Evolutionary conservation across 768 basidiomycete genomes (phyloP).

Genomic region (Mycena leptocephala): DNA sequence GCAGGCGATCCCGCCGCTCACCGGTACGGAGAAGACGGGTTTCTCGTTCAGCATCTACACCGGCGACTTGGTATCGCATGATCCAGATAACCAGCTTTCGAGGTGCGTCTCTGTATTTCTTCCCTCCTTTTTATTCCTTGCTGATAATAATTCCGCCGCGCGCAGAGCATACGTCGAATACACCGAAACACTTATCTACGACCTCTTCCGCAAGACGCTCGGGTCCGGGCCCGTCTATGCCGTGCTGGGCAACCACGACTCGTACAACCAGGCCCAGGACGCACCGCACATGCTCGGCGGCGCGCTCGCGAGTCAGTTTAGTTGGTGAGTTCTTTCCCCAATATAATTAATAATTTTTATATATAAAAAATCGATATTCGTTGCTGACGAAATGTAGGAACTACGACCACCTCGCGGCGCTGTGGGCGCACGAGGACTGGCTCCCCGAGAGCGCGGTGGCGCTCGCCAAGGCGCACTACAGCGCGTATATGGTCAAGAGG

Average conservation of each 20-base stretch:
- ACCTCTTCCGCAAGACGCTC: slow-evolving; percentile 68
- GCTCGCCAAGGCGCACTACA: slow-evolving; percentile 78
- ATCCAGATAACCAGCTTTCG: slow-evolving; percentile 71
- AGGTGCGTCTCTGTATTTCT: slow-evolving; percentile 23
- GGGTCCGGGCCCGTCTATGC: slow-evolving; percentile 78
- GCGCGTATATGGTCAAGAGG: slow-evolving; percentile 81
- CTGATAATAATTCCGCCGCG: not conserved
- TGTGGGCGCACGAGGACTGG: slow-evolving; percentile 85
- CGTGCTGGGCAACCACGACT: slow-evolving; percentile 85
- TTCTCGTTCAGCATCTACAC: slow-evolving; percentile 81
- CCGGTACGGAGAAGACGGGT: slow-evolving; percentile 72
- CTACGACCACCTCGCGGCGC: slow-evolving; percentile 80
- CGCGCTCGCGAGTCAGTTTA: slow-evolving; percentile 71
- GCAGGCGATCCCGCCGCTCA: slow-evolving; percentile 77
- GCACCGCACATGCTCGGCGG: slow-evolving; percentile 73
- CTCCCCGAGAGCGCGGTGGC: slow-evolving; percentile 70
- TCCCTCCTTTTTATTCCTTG: not conserved
- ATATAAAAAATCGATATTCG: no score
- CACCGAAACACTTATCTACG: slow-evolving; percentile 77
- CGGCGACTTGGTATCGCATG: slow-evolving; percentile 84
- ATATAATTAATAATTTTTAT: no score
- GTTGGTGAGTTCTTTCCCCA: slow-evolving; percentile 56
- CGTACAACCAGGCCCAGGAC: slow-evolving; percentile 77
- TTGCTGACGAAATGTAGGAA: slow-evolving; percentile 55
- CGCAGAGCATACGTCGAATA: slow-evolving; percentile 48